Evolutionary conservation across 768 basidiomycete genomes (phyloP).

Genomic region (Leccinum longicurvipes): DNA sequence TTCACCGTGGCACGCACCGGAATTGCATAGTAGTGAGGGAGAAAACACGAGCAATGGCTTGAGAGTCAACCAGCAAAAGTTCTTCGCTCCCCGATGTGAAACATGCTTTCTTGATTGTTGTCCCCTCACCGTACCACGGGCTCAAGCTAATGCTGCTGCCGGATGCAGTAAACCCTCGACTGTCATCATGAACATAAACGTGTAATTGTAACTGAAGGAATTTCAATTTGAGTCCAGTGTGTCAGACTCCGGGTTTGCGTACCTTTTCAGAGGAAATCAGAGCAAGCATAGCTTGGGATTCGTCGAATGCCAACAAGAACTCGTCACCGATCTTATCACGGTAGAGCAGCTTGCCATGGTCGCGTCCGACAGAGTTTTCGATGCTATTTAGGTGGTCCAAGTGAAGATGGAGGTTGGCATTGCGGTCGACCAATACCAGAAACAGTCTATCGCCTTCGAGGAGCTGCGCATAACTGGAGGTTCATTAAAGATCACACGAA

Average conservation of each 20-base stretch:
- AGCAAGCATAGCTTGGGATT: conserved; percentile 46
- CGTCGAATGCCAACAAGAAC: conserved; percentile 49
- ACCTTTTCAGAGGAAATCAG: conserved; percentile 46
- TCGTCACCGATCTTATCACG: conserved; percentile 47
- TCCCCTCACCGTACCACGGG: conserved; percentile 43
- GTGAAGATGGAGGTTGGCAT: conserved; percentile 34
- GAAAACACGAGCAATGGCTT: conserved; percentile 44
- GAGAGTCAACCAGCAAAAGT: conserved; percentile 46
- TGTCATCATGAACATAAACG: conserved; percentile 48
- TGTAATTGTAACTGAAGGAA: conserved; percentile 37
- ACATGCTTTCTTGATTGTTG: conserved; percentile 36
- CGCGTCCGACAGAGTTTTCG: conserved; percentile 32
- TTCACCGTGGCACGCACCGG: conserved; percentile 34
- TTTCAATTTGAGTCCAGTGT: background rate
- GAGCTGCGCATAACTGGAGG: conserved; percentile 37
- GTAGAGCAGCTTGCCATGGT: conserved; percentile 34
- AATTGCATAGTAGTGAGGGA: conserved; percentile 55
- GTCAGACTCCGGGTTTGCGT: background rate
- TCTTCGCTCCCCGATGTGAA: conserved; percentile 55
- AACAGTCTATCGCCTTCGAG: conserved; percentile 40
- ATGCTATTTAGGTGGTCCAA: conserved; percentile 36
- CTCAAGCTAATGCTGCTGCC: conserved; percentile 42
- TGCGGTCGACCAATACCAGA: conserved; percentile 36
- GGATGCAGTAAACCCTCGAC: conserved; percentile 39
- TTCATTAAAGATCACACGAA: background rate